Evolutionary conservation across 306 rosid genomes (phyloP).

Genomic region (Rosa multiflora): DNA sequence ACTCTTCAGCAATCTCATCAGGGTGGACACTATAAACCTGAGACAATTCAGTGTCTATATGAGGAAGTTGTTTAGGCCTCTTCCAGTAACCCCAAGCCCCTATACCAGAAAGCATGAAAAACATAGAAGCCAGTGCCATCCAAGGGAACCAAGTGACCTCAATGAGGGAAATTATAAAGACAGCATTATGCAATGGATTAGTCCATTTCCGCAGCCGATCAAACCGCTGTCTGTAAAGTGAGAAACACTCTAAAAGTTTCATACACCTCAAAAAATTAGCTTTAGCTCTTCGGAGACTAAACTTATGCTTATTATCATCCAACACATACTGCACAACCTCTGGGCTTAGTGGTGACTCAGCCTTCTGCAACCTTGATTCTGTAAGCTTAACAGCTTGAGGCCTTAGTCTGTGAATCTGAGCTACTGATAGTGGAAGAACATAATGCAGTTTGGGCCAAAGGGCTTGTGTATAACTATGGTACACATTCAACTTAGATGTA

Average conservation of each 20-base stretch:
- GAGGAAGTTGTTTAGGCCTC: conserved; percentile 3
- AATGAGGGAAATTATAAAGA: background rate
- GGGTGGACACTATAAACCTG: background rate
- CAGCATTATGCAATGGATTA: background rate
- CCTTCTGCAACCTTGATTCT: background rate
- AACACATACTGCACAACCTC: background rate
- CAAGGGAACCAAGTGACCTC: background rate
- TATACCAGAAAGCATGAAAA: background rate
- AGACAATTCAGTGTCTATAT: background rate
- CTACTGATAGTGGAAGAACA: background rate
- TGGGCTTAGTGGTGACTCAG: background rate
- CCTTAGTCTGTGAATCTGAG: background rate
- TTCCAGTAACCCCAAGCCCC: background rate
- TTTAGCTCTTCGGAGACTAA: background rate
- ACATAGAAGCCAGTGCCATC: background rate
- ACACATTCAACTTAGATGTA: background rate
- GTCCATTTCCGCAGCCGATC: background rate
- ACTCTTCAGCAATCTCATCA: background rate
- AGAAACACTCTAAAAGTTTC: background rate
- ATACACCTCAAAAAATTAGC: background rate
- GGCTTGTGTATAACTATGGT: background rate
- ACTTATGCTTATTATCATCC: background rate
- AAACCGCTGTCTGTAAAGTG: background rate
- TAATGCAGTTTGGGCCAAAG: conserved; percentile 9
- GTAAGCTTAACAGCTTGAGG: background rate